A percentile compares a stretch with the other conserved stretches of the same genome.
Conservation (phyloP, 2,329 filamentous ascomycete species). For the Allantophomopsis cytisporea region DNA sequence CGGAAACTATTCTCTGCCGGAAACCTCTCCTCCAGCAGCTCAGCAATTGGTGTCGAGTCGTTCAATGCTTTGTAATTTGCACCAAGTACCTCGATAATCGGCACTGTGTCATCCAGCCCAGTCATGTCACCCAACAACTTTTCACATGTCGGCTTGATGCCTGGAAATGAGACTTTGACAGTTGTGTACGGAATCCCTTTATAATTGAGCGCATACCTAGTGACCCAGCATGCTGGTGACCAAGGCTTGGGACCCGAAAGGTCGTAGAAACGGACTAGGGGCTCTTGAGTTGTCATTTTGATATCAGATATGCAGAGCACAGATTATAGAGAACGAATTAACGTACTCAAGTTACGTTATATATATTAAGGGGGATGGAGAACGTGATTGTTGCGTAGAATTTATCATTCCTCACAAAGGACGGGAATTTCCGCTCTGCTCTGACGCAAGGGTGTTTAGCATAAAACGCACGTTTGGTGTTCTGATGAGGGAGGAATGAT, state of each 20-base stretch:
- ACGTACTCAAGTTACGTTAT: no score
- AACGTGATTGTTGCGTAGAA: no score
- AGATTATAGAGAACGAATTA: no score
- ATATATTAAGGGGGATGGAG: no score
- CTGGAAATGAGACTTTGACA: slow-evolving; percentile 7
- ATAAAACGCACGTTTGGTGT: no score
- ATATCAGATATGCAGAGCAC: no score
- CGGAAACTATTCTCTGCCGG: slow-evolving; percentile 5
- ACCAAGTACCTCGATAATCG: slow-evolving; percentile 9
- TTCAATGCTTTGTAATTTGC: slow-evolving; percentile 6
- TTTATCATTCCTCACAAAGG: no score
- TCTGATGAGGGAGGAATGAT: no score
- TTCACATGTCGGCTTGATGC: slow-evolving; percentile 7
- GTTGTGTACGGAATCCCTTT: slow-evolving; percentile 7
- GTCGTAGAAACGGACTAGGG: slow-evolving; percentile 10
- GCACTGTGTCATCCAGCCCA: slow-evolving; percentile 5
- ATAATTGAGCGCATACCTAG: slow-evolving; percentile 7
- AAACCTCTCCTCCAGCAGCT: slow-evolving; percentile 9
- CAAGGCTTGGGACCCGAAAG: slow-evolving; percentile 9
- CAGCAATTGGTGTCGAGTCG: slow-evolving; percentile 7
- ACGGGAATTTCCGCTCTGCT: no score
- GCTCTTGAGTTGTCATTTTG: background rate
- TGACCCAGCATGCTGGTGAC: slow-evolving; percentile 8
- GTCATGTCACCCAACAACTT: slow-evolving; percentile 5
- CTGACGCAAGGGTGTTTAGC: no score